A percentile compares a stretch with the other conserved stretches of the same genome.
Conservation (phyloP, 2,329 filamentous ascomycete genomes). For the Ophiostoma pallidulum region DNA sequence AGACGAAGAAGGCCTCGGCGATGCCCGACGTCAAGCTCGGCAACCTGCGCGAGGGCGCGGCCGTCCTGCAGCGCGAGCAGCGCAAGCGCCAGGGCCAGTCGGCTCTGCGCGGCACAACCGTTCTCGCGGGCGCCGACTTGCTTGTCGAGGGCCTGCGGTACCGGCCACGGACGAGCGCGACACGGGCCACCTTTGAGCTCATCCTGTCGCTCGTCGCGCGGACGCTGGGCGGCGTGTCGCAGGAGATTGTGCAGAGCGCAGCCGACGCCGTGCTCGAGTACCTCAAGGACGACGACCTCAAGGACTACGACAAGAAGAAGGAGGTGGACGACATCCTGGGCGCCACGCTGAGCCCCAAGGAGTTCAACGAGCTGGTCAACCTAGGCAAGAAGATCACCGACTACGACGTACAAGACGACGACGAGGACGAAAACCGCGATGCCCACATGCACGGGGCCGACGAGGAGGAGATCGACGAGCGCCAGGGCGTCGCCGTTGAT, state of each 20-base stretch:
- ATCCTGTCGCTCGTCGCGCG: conserved; percentile 85
- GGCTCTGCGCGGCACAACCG: conserved; percentile 59
- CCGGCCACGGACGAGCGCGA: conserved; percentile 81
- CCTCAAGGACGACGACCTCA: conserved; percentile 89
- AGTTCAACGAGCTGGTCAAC: conserved; percentile 95
- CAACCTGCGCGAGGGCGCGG: conserved; percentile 67
- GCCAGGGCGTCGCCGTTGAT: conserved; percentile 92
- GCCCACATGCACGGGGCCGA: conserved; percentile 48
- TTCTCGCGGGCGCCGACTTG: conserved; percentile 72
- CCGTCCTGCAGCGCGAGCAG: conserved; percentile 75
- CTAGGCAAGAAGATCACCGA: conserved; percentile 98
- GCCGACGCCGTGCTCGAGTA: conserved; percentile 86
- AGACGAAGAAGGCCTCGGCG: conserved; percentile 65
- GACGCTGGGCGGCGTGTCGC: conserved; percentile 83
- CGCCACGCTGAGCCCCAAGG: conserved; percentile 69
- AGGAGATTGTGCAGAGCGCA: conserved; percentile 85
- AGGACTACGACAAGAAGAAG: conserved; percentile 97
- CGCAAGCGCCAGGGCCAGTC: conserved; percentile 75
- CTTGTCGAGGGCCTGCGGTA: conserved; percentile 88
- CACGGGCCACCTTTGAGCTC: conserved; percentile 85
- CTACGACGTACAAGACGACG: conserved; percentile 92
- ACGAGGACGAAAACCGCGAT: conserved; percentile 83
- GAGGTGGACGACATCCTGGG: conserved; percentile 91
- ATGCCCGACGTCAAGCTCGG: conserved; percentile 66
- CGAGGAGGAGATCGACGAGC: conserved; percentile 76